Percentiles rank a stretch among this genome's conserved stretches.
Conservation (phyloP, 2,329 filamentous ascomycete genomes). For the Coleophoma crateriformis region DNA sequence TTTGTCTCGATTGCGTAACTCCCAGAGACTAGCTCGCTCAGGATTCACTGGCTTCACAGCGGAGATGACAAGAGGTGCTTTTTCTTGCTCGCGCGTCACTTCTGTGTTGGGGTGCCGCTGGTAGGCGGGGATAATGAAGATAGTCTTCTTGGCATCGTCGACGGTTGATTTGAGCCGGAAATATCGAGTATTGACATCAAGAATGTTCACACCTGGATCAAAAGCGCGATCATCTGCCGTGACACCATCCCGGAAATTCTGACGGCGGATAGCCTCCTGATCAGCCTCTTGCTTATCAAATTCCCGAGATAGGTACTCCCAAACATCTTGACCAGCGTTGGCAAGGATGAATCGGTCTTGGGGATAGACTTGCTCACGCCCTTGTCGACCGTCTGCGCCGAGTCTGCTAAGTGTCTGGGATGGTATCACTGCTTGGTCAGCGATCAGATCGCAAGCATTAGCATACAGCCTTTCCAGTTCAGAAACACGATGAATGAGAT, state of each 20-base stretch:
- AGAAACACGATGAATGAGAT: conserved; percentile 47
- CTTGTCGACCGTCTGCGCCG: conserved; percentile 43
- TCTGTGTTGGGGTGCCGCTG: conserved; percentile 38
- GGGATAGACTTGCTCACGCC: conserved; percentile 44
- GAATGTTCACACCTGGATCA: conserved; percentile 32
- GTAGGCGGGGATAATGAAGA: conserved; percentile 49
- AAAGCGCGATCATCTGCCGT: conserved; percentile 30
- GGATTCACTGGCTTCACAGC: conserved; percentile 24
- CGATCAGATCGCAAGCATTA: conserved; percentile 43
- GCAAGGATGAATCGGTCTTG: conserved; percentile 51
- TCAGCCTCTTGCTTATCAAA: conserved; percentile 29
- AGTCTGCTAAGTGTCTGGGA: conserved; percentile 44
- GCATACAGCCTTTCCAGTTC: conserved; percentile 50
- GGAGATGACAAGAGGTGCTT: conserved; percentile 32
- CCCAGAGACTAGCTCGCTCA: conserved; percentile 18
- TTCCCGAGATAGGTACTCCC: conserved; percentile 36
- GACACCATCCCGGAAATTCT: conserved; percentile 31
- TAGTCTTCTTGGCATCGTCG: conserved; percentile 29
- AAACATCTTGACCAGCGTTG: conserved; percentile 48
- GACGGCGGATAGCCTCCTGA: conserved; percentile 34
- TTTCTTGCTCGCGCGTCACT: conserved; percentile 40
- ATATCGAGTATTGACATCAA: conserved; percentile 45
- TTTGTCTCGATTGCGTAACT: conserved; percentile 13
- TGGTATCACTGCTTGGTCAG: conserved; percentile 43
- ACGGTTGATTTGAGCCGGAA: conserved; percentile 41